Evolutionary conservation across 208 protist genomes (phyloP), one percentile per base, ranked within the genome.

Genomic region (Spongospora subterranea): DNA sequence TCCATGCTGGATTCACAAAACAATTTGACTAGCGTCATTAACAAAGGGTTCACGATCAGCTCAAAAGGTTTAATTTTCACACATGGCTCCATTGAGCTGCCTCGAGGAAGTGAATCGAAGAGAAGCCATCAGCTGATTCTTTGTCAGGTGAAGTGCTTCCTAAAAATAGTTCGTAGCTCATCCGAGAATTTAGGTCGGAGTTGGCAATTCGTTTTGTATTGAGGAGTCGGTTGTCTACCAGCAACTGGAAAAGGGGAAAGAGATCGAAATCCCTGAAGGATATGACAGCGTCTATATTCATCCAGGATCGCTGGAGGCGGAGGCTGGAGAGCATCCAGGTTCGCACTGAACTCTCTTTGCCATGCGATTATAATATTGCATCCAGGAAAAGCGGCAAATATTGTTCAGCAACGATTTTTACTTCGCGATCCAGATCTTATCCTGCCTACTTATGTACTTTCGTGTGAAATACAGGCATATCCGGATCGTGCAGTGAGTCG

Each of bases 211-310:
- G 20, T 32, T 65, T 17, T 65, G 54, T 29, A 82, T 82, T 6
- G 71, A 82, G 6, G 71, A 6, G 29, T 65, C 54, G 20, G 54
- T 29, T 29, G 29, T 65, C 54, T 29, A 65, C 20, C 20, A 29
- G 20, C 17, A 29, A 29, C 17, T 65, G 17, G 54, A 65, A 32
- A 17, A 32, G 54, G 54, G 54, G 20, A 29, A 6, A n/a, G 71
- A 82, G n/a, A 6, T 82, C n/a, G 71, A 40, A 35, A n/a, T 82
- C n/a, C 71, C 71, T n/a, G 71, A 82, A 20, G 71, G 71, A 43
- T 82, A 82, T n/a, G 71, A 82, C n/a, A 39, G 71, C n/a, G 35
- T 82, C 71, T 82, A 45, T 43, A 6, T 82, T 43, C 71, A 82
- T 43, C n/a, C n/a, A 35, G 71, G n/a, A 20, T 20, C 6, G 35